A percentile compares a stretch with the other conserved stretches of the same genome.
phyloP scores from a whole-genome alignment of 2,329 filamentous ascomycete genomes.

The Teratosphaeria destructans region DNA sequence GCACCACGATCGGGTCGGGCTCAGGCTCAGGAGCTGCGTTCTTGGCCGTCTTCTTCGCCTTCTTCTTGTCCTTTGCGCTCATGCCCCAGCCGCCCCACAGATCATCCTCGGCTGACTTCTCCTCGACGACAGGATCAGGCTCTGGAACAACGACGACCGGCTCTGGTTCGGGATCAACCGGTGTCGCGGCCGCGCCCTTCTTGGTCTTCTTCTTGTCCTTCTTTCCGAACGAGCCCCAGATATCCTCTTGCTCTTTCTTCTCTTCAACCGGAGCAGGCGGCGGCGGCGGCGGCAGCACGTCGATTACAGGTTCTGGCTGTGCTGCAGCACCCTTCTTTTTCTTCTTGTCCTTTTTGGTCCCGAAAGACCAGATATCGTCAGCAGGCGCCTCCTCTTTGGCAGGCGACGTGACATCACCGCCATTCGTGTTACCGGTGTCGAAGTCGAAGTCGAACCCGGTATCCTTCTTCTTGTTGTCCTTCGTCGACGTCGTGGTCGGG shows the following conservation, averaged over 20 bases:
- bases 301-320: conserved; percentile 13
- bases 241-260: conserved; percentile 22
- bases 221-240: conserved; percentile 21
- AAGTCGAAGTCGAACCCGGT: conserved; percentile 23
- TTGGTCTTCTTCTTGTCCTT: conserved; percentile 38
- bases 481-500: conserved; percentile 13
- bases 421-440: conserved; percentile 8
- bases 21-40: conserved; percentile 22
- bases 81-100: conserved; percentile 18
- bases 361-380: conserved; percentile 17
- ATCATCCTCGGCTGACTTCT: conserved; percentile 30
- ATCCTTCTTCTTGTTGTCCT: conserved; percentile 25
- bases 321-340: conserved; percentile 19
- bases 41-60: conserved; percentile 37
- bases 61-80: conserved; percentile 36
- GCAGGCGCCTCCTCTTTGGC: conserved; percentile 6
- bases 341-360: conserved; percentile 25
- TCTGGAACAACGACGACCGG: conserved; percentile 16
- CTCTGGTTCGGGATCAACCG: conserved; percentile 22
- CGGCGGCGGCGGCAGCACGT: conserved; percentile 14
- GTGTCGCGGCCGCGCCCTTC: conserved; percentile 17
- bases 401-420: conserved; percentile 5
- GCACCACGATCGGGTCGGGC: conserved; percentile 10
- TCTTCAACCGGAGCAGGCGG: conserved; percentile 17
- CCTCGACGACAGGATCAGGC: conserved; percentile 30